Base-by-base conservation (phyloP, 768 basidiomycete genomes). In the Tulasnella sp. region DNA sequence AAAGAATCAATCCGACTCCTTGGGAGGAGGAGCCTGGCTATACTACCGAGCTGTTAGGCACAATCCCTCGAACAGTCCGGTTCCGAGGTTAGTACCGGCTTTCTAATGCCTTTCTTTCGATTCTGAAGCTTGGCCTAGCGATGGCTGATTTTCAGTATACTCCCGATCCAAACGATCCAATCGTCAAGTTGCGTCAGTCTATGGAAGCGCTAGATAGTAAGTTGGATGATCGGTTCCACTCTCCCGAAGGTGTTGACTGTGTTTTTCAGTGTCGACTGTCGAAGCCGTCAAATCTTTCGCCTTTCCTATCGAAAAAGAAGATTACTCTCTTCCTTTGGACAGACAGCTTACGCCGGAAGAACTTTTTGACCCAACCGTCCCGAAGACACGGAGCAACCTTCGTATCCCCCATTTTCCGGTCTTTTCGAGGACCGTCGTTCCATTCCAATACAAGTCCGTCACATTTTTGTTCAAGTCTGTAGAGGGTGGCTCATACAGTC, bases 101-200 rank as follows among this genome's bases (percentile, higher is more conserved):
- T 47, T 68, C 6, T n/a, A 67, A 22, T 64, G 39, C 1, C 44
- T 39, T 72, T 11, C 16, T 5, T 26, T 41, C 14, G 26, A 8
- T 66, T 1, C 32, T 22, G 11, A 52, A 19, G 3, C 5, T 35
- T 34, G 16, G 29, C 70, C 37, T 72, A 98, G 96, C 89, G 72
- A 94, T 98, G 91, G 92, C 89, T 42, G 96, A 98, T 79, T 97
- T 88, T 78, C 95, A 97, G 79, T 97, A 88, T 79, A 86, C 89
- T 74, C 93, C 93, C 1, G 83, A 90, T 72, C 81, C 83, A 78
- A 79, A 86, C 16, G 94, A 96, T 77, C 88, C 90, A 2, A 81
- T 93, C 3, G 79, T 88, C 1, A 82, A 87, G 72, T 80, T 98
- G 69, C 88, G 92, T 4, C 76, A 83, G 14, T 86, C 92, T 0